Conservation (phyloP, 352 stramenopile genomes). For the Globisporangium paddicum region DNA sequence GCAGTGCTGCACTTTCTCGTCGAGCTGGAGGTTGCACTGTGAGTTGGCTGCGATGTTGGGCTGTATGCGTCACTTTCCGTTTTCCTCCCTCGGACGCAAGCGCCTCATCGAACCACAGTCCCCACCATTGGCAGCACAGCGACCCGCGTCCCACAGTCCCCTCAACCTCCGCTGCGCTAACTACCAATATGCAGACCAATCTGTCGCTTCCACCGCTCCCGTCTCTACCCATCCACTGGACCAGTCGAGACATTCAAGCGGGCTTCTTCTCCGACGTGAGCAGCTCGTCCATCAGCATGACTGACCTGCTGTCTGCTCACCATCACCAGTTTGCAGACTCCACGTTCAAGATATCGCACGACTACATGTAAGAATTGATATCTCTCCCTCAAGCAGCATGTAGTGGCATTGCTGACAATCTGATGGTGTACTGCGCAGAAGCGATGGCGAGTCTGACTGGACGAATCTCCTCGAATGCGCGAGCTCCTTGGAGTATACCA, state of each 20-base stretch:
- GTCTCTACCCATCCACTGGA: not conserved
- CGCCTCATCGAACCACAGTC: conserved; percentile 8
- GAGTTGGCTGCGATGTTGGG: not conserved
- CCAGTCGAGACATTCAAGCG: not conserved
- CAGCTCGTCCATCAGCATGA: conserved; percentile 9
- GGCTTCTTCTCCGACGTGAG: not conserved
- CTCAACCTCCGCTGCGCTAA: not conserved
- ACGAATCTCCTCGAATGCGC: conserved; percentile 42
- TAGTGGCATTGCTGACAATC: not conserved
- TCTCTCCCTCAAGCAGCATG: not conserved
- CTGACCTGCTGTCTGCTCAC: conserved; percentile 7
- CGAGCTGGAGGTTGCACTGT: not conserved
- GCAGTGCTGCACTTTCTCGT: conserved; percentile 15
- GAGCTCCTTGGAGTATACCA: conserved; percentile 56
- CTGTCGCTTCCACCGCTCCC: not conserved
- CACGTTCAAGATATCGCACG: not conserved
- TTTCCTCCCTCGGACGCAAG: conserved; percentile 4
- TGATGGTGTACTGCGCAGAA: conserved; percentile 11
- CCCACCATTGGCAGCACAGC: not conserved
- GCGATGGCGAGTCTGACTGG: conserved; percentile 32
- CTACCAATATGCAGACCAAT: not conserved
- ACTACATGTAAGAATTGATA: not conserved
- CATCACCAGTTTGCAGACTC: not conserved
- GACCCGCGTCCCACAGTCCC: not conserved
- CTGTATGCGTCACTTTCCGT: conserved; percentile 10